A percentile compares a stretch with the other conserved stretches of the same genome.
Conservation (phyloP, 1,284 basidiomycete species). For the Sanghuangporus baumii region DNA sequence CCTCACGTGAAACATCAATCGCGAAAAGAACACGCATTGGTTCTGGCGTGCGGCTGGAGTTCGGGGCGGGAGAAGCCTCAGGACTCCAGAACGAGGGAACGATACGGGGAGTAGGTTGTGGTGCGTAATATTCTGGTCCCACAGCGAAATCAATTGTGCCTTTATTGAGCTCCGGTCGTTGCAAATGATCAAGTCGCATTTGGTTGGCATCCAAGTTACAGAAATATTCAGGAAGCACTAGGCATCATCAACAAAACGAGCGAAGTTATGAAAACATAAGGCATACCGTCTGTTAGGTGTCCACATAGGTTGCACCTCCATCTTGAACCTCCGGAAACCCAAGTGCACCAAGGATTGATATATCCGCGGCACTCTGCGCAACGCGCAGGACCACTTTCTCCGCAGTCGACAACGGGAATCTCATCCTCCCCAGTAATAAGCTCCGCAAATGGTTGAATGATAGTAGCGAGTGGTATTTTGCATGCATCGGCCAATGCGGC, state of each 20-base stretch:
- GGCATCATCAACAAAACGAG: neutral
- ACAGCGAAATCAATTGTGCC: slow-evolving; percentile 94
- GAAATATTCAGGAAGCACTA: slow-evolving; percentile 82
- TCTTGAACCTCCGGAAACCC: slow-evolving; percentile 77
- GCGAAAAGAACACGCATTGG: slow-evolving; percentile 84
- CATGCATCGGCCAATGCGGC: slow-evolving; percentile 80
- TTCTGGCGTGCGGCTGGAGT: slow-evolving; percentile 48
- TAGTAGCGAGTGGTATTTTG: slow-evolving; percentile 77
- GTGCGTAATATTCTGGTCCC: slow-evolving; percentile 81
- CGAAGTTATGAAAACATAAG: neutral
- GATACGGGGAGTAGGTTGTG: slow-evolving; percentile 52
- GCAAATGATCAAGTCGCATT: slow-evolving; percentile 76
- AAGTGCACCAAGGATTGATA: slow-evolving; percentile 93
- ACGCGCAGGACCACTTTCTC: slow-evolving; percentile 73
- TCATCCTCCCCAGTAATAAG: slow-evolving; percentile 76
- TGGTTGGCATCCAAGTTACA: slow-evolving; percentile 80
- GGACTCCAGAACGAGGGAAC: slow-evolving; percentile 46
- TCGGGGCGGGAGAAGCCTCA: slow-evolving; percentile 38
- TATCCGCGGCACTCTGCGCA: slow-evolving; percentile 88
- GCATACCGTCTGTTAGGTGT: slow-evolving; percentile 74
- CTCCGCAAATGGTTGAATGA: slow-evolving; percentile 90
- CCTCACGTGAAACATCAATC: slow-evolving; percentile 79
- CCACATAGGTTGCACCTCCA: slow-evolving; percentile 95
- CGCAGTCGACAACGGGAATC: slow-evolving; percentile 72
- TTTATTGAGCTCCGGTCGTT: slow-evolving; percentile 83